phyloP scores from a whole-genome alignment of 169 alveolate genomes.

The Plasmodium fragile region DNA sequence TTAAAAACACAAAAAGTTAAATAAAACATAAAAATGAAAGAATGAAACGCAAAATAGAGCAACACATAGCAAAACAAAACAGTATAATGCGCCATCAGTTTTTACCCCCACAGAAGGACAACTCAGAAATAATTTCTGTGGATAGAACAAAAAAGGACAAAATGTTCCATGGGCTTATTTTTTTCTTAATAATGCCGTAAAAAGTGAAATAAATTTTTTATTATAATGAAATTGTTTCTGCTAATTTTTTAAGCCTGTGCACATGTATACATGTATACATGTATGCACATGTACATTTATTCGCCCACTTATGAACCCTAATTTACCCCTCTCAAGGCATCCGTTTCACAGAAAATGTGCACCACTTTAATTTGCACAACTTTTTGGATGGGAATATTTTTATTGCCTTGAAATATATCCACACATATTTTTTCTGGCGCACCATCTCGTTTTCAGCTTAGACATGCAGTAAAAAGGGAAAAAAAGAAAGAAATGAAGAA shows the following conservation, averaged over 20 bases:
- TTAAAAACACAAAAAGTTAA: neutral
- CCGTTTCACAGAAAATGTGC: constrained; percentile 14
- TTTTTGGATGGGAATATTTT: neutral
- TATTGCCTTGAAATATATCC: neutral
- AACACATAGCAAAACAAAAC: neutral
- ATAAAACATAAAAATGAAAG: neutral
- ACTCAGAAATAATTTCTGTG: constrained; percentile 11
- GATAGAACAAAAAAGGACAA: constrained; percentile 2
- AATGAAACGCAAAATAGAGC: neutral
- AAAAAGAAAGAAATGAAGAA: constrained; percentile 1
- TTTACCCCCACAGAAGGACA: neutral
- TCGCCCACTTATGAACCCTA: neutral
- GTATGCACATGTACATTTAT: neutral
- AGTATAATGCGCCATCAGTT: neutral
- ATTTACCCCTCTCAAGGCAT: neutral
- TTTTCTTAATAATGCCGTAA: neutral
- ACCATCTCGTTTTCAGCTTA: neutral
- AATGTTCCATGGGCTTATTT: constrained; percentile 8
- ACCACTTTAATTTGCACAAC: neutral
- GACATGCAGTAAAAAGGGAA: neutral
- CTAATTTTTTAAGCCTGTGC: constrained; percentile 13
- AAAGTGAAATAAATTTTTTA: neutral
- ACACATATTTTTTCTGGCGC: neutral
- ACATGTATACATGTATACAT: neutral
- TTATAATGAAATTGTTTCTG: constrained; percentile 9